Conservation (phyloP, 495 filamentous ascomycete genomes). For the Halenospora varia region DNA sequence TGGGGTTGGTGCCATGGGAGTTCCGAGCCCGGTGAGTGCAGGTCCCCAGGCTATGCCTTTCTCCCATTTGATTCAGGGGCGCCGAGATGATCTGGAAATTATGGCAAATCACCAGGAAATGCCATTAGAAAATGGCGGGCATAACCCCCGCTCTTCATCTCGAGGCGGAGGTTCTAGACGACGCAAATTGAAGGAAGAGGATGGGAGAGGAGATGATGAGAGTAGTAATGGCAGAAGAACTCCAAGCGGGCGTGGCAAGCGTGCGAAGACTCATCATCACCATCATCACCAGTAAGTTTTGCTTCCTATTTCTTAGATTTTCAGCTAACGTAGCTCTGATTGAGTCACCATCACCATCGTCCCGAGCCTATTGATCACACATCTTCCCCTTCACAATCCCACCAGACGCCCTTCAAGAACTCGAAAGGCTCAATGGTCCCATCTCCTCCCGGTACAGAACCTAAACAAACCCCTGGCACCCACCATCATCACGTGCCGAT, state of each 20-base stretch:
- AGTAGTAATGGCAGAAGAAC: constrained; percentile 50
- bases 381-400: constrained; percentile 20
- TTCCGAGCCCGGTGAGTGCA: constrained; percentile 29
- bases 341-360: constrained; percentile 26
- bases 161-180: constrained; percentile 48
- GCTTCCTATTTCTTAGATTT: not conserved
- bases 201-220: constrained; percentile 54
- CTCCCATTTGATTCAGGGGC: constrained; percentile 30
- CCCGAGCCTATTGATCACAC: constrained; percentile 12
- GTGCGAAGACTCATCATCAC: constrained; percentile 57
- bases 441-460: constrained; percentile 17
- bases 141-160: constrained; percentile 43
- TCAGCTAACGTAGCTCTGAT: constrained; percentile 21
- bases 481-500: constrained; percentile 24
- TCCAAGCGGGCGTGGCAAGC: constrained; percentile 50
- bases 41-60: constrained; percentile 36
- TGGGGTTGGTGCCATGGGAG: constrained; percentile 60
- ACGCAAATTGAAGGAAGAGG: constrained; percentile 56
- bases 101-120: constrained; percentile 33
- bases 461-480: constrained; percentile 10
- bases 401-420: constrained; percentile 24
- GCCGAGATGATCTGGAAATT: constrained; percentile 42
- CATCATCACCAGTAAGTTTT: constrained; percentile 57
- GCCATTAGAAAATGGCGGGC: constrained; percentile 32
- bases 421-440: constrained; percentile 10